phyloP scores from a whole-genome alignment of 108 stramenopile species.

The Discostella stelligeroides region DNA sequence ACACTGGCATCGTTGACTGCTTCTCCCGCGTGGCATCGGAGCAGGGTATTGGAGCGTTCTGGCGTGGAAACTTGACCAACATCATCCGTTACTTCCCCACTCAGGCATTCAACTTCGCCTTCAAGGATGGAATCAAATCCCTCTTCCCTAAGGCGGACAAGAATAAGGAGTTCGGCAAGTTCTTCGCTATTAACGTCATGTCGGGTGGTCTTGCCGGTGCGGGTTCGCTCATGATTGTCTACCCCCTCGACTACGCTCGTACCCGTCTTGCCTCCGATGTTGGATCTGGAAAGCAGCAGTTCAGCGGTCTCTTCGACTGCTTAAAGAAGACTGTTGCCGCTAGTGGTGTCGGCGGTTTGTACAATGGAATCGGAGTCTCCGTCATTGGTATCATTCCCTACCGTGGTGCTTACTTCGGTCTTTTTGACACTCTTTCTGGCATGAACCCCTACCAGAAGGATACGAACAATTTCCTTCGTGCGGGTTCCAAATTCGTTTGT shows the following conservation, averaged over 20 bases:
- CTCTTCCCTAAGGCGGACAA: conserved; percentile 97
- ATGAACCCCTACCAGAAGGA: conserved; percentile 98
- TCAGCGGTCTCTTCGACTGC: conserved; percentile 98
- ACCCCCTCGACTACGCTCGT: conserved; percentile 99
- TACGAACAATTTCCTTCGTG: conserved; percentile 80
- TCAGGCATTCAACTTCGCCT: conserved; percentile 99
- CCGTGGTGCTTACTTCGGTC: conserved; percentile 99
- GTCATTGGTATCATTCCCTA: conserved; percentile 97
- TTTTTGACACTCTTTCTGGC: conserved; percentile 96
- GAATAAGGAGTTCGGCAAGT: conserved; percentile 94
- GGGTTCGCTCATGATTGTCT: conserved; percentile 95
- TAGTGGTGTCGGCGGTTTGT: conserved; percentile 89
- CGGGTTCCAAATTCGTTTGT: conserved; percentile 94
- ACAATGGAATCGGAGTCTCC: conserved; percentile 98
- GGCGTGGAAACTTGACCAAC: conserved; percentile 99
- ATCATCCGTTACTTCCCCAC: conserved; percentile 99
- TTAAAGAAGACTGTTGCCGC: conserved; percentile 87
- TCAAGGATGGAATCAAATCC: conserved; percentile 97
- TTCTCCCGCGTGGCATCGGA: conserved; percentile 93
- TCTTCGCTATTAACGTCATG: conserved; percentile 97
- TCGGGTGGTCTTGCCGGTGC: conserved; percentile 98
- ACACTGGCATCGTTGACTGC: conserved; percentile 96
- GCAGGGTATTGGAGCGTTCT: conserved; percentile 92
- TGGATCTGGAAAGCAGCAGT: conserved; percentile 93
- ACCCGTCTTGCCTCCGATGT: conserved; percentile 99